Percentiles rank a stretch among this genome's conserved stretches.
phyloP scores from a whole-genome alignment of 2,329 filamentous ascomycete species.

The Talaromyces sp. region DNA sequence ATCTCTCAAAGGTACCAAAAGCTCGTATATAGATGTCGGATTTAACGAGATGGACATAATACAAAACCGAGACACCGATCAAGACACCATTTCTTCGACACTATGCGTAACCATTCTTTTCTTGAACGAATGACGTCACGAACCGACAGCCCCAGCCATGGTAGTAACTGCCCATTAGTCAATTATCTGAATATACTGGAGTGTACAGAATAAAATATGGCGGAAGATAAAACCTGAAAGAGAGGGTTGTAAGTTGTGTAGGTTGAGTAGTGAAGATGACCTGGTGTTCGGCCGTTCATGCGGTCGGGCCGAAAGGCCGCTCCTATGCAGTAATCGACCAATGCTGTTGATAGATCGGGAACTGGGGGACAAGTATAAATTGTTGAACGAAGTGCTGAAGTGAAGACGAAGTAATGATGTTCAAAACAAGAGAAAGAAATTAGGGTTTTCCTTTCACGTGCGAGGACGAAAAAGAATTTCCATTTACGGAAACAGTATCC shows the following conservation, averaged over 20 bases:
- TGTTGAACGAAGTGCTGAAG: neutral
- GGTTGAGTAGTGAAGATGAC: neutral
- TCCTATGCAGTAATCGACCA: neutral
- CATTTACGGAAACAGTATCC: neutral
- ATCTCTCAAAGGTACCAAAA: neutral
- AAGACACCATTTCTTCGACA: neutral
- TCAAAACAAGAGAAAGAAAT: neutral
- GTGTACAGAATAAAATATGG: neutral
- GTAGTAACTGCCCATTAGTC: neutral
- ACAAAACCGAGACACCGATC: neutral
- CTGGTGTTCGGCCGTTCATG: neutral
- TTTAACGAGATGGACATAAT: slow-evolving; percentile 3
- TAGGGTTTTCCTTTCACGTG: slow-evolving; percentile 3
- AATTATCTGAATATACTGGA: neutral
- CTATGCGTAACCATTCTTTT: neutral
- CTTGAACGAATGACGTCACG: neutral
- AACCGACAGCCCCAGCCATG: neutral
- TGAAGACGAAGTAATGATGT: neutral
- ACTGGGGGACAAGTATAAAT: neutral
- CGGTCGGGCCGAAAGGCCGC: neutral
- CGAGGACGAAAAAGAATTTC: neutral
- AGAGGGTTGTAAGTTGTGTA: neutral
- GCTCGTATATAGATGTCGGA: neutral
- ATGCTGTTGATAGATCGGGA: neutral
- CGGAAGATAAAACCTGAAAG: neutral